Base-by-base conservation (phyloP, 768 basidiomycete genomes). In the Russula earlei region DNA sequence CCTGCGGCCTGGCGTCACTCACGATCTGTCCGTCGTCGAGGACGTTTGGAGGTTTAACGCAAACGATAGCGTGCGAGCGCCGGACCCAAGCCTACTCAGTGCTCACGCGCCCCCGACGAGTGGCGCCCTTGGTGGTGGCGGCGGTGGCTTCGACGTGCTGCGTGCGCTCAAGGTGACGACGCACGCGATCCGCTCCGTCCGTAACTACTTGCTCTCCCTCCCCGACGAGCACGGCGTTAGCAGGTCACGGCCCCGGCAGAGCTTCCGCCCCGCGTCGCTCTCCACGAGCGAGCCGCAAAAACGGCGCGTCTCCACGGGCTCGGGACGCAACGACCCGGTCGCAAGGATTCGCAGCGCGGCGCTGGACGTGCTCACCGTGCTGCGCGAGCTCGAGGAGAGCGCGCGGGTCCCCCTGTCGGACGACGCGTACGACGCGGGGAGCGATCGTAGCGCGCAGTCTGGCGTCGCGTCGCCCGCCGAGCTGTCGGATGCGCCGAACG, bases 361-460 rank as follows among this genome's bases (percentile, higher is more conserved):
- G 1, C 70, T 97, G 50, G 92, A 93, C 58, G 87, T 96, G 0
- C 79, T 98, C 29, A 77, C 84, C 5, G 75, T 81, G 37, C 77
- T 98, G 40, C 78, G 91, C 36, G 82, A 81, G 29, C 70, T 97
- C 19, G 95, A 97, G 67, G 91, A 93, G 65, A 70, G 71, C 9
- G 80, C 80, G 37, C 79, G 95, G 3, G 67, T 93, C 4, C 86
- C 90, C 5, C 73, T 90, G 7, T 80, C 77, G 17, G 87, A 91
- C 65, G 87, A 89, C 42, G 86, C 81, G n/a, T 91, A 89, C 63
- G 88, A 91, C 64, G 84, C 78, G 9, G 81, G 84, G 68, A 86
- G 84, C 60, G 88, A 90, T 49, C 83, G 77, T 34, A 61, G 62
- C 52, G 62, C 60, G 1, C 70, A 59, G 22, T 79, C 80, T 11